Percentiles rank a stretch among this genome's conserved stretches.
phyloP scores from a whole-genome alignment of 2,329 filamentous ascomycete genomes.

The Fusarium anguioides region DNA sequence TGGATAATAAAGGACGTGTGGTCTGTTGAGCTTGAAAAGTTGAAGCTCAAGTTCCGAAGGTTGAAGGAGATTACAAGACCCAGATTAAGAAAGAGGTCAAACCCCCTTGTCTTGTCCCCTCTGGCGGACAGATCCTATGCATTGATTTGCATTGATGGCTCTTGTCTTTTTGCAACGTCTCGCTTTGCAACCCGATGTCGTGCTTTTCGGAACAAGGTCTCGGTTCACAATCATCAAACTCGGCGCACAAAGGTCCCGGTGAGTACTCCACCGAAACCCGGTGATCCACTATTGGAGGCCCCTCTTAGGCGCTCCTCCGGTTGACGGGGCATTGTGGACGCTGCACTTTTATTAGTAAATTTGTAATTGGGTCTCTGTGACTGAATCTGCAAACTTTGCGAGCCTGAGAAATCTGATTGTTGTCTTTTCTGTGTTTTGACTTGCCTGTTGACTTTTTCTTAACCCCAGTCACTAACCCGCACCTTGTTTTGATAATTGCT shows the following conservation, averaged over 20 bases:
- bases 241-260: conserved; percentile 26
- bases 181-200: conserved; percentile 12
- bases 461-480: not conserved
- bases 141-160: not conserved
- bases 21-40: too few relatives aligned
- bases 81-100: conserved; percentile 20
- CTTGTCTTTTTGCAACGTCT: not conserved
- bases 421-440: conserved; percentile 12
- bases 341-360: conserved; percentile 13
- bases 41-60: not conserved
- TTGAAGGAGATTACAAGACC: conserved; percentile 17
- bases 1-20: not conserved
- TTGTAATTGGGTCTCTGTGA: conserved; percentile 14
- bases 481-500: not conserved
- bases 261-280: conserved; percentile 24
- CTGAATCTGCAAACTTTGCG: conserved; percentile 15
- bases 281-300: conserved; percentile 30
- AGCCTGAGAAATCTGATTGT: conserved; percentile 3
- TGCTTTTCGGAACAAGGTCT: conserved; percentile 33
- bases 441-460: not conserved
- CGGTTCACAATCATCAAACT: conserved; percentile 30
- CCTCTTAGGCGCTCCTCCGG: conserved; percentile 30
- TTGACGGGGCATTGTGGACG: conserved; percentile 27
- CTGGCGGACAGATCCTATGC: not conserved
- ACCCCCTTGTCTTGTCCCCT: not conserved